Evolutionary conservation across 805 yeast genomes (phyloP).

Genomic region (Ogataea wickerhamii): DNA sequence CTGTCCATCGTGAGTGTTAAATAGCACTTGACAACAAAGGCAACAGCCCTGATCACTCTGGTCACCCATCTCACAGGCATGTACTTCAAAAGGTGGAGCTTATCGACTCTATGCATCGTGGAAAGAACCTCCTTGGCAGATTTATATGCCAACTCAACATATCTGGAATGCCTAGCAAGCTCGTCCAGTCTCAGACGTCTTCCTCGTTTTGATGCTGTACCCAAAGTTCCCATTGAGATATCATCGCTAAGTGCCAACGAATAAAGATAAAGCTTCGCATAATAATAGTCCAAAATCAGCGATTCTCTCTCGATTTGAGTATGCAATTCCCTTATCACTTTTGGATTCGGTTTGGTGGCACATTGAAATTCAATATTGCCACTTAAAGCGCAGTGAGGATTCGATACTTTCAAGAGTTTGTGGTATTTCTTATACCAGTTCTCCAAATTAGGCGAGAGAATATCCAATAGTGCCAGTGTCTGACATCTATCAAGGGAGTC

Average conservation of each 20-base stretch:
- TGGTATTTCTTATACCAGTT: constrained; percentile 71
- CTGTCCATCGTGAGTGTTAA: constrained; percentile 48
- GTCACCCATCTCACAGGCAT: constrained; percentile 95
- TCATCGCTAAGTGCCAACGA: constrained; percentile 70
- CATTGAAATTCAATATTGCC: not conserved
- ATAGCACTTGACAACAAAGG: constrained; percentile 85
- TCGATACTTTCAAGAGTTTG: constrained; percentile 49
- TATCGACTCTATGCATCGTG: constrained; percentile 67
- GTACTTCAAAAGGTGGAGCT: constrained; percentile 56
- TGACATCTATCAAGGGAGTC: constrained; percentile 55
- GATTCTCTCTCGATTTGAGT: constrained; percentile 60
- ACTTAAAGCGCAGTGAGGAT: constrained; percentile 29
- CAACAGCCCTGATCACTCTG: constrained; percentile 80
- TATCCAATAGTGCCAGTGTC: constrained; percentile 64
- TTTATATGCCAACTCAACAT: constrained; percentile 74
- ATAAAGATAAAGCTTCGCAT: constrained; percentile 78
- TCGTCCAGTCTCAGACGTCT: constrained; percentile 57
- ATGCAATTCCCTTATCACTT: constrained; percentile 37
- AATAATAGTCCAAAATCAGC: constrained; percentile 76
- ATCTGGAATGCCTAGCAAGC: constrained; percentile 66
- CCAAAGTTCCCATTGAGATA: constrained; percentile 33
- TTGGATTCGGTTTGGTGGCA: constrained; percentile 25
- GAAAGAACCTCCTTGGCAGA: constrained; percentile 79
- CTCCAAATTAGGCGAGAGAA: constrained; percentile 72
- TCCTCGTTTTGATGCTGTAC: constrained; percentile 25